Conservation (phyloP, 2,329 filamentous ascomycete genomes). For the Pseudocercospora musae region DNA sequence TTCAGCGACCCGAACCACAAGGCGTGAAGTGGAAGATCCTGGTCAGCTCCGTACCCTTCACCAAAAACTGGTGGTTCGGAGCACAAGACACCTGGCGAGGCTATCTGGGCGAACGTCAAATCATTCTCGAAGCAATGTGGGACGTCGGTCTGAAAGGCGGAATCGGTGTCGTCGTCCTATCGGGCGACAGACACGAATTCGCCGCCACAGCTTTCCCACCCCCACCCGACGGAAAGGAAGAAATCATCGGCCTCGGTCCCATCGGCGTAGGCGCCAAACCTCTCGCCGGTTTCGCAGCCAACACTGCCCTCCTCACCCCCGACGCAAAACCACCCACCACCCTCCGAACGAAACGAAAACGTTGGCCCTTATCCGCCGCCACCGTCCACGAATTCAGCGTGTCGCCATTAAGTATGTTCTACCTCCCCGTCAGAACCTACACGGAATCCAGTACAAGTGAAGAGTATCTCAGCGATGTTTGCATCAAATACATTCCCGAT, state of each 20-base stretch:
- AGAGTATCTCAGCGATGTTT: constrained; percentile 71
- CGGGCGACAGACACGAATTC: constrained; percentile 95
- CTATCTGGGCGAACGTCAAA: constrained; percentile 74
- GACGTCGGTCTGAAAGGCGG: constrained; percentile 67
- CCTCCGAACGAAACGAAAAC: constrained; percentile 27
- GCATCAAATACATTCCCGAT: constrained; percentile 78
- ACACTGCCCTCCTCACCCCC: constrained; percentile 14
- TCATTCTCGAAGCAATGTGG: constrained; percentile 89
- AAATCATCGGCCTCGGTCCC: constrained; percentile 29
- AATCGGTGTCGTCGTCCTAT: constrained; percentile 77
- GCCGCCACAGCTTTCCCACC: constrained; percentile 75
- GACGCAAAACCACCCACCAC: constrained; percentile 14
- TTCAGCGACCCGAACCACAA: constrained; percentile 66
- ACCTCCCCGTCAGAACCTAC: constrained; percentile 80
- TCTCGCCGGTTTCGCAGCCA: constrained; percentile 6
- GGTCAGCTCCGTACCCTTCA: constrained; percentile 87
- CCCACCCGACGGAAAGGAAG: constrained; percentile 49
- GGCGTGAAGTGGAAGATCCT: constrained; percentile 93
- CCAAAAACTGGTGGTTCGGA: constrained; percentile 94
- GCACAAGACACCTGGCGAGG: constrained; percentile 91
- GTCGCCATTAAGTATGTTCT: constrained; percentile 91
- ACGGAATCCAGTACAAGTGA: constrained; percentile 54
- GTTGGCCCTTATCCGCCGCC: constrained; percentile 59
- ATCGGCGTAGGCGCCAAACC: constrained; percentile 24
- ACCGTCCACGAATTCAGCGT: constrained; percentile 88